Percentiles rank a stretch among this genome's conserved stretches.
Conservation (phyloP, 345 rosid species). For the Eutrema heterophyllum region DNA sequence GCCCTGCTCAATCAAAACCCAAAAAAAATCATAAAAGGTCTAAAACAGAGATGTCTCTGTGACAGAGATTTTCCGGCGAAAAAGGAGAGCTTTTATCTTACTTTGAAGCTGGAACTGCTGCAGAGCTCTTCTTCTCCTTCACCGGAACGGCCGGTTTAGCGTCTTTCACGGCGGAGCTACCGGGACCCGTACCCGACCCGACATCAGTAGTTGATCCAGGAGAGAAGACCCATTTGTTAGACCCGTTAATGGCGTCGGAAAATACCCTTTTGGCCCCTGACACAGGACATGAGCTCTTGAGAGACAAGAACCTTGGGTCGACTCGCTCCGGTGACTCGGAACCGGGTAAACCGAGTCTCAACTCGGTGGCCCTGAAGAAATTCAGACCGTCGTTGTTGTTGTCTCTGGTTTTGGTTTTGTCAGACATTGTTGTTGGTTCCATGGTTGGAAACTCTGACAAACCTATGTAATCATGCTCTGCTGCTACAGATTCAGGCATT, state of each 20-base stretch:
- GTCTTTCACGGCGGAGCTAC: constrained; percentile 35
- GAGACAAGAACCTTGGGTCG: constrained; percentile 24
- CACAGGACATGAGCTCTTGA: constrained; percentile 32
- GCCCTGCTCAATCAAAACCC: constrained; percentile 37
- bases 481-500: constrained; percentile 39
- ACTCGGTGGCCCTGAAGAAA: constrained; percentile 65
- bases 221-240: constrained; percentile 53
- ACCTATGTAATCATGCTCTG: constrained; percentile 56
- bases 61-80: neutral
- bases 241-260: constrained; percentile 46
- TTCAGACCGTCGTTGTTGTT: constrained; percentile 29
- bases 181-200: constrained; percentile 17
- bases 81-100: constrained; percentile 20
- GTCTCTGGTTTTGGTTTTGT: constrained; percentile 14
- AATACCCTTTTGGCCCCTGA: constrained; percentile 60
- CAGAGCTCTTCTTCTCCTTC: constrained; percentile 46
- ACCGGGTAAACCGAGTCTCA: constrained; percentile 77
- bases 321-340: constrained; percentile 55
- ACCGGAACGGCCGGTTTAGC: constrained; percentile 32
- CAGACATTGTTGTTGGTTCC: constrained; percentile 39
- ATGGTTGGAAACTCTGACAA: constrained; percentile 46
- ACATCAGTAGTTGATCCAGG: constrained; percentile 33
- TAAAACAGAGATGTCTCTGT: constrained; percentile 1
- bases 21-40: neutral
- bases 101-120: constrained; percentile 49